Conservation (phyloP, 495 filamentous ascomycete species). For the Podospora australis region DNA sequence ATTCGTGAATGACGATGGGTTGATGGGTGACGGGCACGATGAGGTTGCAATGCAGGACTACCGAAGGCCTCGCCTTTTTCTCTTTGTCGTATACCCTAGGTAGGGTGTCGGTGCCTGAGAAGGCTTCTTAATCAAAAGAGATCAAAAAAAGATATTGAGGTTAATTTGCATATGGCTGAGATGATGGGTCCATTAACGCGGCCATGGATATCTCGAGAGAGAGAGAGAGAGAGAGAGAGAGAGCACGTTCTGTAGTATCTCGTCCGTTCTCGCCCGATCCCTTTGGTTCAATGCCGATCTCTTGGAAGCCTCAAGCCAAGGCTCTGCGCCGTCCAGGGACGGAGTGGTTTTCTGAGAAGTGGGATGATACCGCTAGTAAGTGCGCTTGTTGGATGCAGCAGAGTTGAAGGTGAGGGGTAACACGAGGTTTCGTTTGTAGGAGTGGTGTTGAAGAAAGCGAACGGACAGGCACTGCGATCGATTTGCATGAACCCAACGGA, state of each 20-base stretch:
- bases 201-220: too few relatives aligned
- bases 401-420: background rate
- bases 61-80: too few relatives aligned
- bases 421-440: background rate
- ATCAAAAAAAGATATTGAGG: background rate
- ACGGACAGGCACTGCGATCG: too few relatives aligned
- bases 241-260: background rate
- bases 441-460: background rate
- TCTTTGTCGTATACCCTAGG: too few relatives aligned
- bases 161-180: constrained; percentile 1
- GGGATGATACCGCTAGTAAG: background rate
- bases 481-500: background rate
- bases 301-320: background rate
- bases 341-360: background rate
- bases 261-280: background rate
- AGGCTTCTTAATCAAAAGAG: background rate
- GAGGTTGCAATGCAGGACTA: background rate
- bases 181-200: background rate
- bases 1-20: background rate
- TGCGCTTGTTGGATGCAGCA: too few relatives aligned
- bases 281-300: background rate
- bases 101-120: background rate
- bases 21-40: too few relatives aligned
- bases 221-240: too few relatives aligned
- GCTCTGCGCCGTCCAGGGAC: background rate